Conservation (phyloP, 495 filamentous ascomycete genomes). For the Echria macrotheca region DNA sequence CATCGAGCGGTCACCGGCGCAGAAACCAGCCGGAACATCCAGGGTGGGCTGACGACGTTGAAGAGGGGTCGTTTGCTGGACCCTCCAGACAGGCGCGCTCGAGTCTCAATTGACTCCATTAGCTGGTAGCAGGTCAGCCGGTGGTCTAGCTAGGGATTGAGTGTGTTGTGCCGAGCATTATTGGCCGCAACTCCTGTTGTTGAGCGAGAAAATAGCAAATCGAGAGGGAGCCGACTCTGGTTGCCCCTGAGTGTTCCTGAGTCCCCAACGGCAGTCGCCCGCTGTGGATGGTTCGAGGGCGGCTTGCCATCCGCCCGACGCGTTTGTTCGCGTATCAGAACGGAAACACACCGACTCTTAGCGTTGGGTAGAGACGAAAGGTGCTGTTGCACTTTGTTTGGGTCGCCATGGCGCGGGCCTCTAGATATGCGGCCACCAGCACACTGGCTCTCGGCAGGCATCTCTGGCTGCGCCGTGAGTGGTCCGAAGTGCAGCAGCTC, state of each 20-base stretch:
- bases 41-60: background rate
- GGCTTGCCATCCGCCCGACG: conserved; percentile 22
- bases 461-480: conserved; percentile 16
- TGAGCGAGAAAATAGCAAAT: conserved; percentile 6
- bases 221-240: background rate
- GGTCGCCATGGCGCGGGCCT: conserved; percentile 30
- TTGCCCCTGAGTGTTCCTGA: background rate
- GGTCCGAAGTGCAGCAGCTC: conserved; percentile 21
- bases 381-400: conserved; percentile 21
- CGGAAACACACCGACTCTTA: conserved; percentile 29
- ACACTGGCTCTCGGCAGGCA: conserved; percentile 23
- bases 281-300: conserved; percentile 9
- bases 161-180: conserved; percentile 19
- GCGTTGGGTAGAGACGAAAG: conserved; percentile 26
- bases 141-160: conserved; percentile 7
- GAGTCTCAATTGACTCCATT: background rate
- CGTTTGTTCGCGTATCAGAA: conserved; percentile 29
- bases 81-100: too few relatives aligned
- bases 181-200: conserved; percentile 11
- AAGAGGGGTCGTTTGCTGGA: too few relatives aligned
- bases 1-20: background rate
- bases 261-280: too few relatives aligned
- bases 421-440: conserved; percentile 34
- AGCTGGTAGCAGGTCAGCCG: background rate
- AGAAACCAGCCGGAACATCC: background rate